These are phyloP conservation scores for Isatis tinctoria DNA, from an alignment of 345 rosid species.

Conservation along the genomic window DNA sequence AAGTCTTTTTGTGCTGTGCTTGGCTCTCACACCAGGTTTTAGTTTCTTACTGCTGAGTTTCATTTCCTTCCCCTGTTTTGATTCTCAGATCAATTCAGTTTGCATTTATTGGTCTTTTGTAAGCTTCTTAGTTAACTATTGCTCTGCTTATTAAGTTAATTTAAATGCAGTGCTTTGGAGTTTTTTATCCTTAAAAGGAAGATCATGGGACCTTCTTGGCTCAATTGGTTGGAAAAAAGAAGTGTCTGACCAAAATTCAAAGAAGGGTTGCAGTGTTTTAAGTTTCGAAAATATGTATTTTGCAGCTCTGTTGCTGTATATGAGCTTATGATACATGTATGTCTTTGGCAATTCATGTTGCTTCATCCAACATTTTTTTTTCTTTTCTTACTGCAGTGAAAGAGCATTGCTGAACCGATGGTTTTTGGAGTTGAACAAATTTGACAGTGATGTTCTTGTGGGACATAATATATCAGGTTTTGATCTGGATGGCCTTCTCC, in stretches of 20 bases:
- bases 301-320: not conserved
- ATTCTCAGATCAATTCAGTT: constrained; percentile 11
- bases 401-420: constrained; percentile 86
- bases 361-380: constrained; percentile 4
- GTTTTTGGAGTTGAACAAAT: constrained; percentile 76
- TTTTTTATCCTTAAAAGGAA: constrained; percentile 88
- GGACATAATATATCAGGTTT: constrained; percentile 98
- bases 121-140: not conserved
- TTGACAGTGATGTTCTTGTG: constrained; percentile 93
- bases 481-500: constrained; percentile 94
- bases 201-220: constrained; percentile 93
- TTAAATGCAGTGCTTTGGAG: constrained; percentile 83
- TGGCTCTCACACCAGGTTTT: constrained; percentile 87
- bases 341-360: constrained; percentile 6
- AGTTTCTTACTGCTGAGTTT: constrained; percentile 13
- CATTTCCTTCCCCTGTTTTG: constrained; percentile 16
- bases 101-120: constrained; percentile 1
- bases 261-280: constrained; percentile 73
- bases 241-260: constrained; percentile 71
- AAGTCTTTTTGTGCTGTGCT: constrained; percentile 72
- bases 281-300: constrained; percentile 74
- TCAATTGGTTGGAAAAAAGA: constrained; percentile 90
- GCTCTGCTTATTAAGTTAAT: not conserved
- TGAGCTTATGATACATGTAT: not conserved
- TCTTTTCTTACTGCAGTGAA: constrained; percentile 57